These are phyloP conservation scores for Rosa hybrid DNA, from an alignment of 331 rosid species.

Conservation along the genomic window DNA sequence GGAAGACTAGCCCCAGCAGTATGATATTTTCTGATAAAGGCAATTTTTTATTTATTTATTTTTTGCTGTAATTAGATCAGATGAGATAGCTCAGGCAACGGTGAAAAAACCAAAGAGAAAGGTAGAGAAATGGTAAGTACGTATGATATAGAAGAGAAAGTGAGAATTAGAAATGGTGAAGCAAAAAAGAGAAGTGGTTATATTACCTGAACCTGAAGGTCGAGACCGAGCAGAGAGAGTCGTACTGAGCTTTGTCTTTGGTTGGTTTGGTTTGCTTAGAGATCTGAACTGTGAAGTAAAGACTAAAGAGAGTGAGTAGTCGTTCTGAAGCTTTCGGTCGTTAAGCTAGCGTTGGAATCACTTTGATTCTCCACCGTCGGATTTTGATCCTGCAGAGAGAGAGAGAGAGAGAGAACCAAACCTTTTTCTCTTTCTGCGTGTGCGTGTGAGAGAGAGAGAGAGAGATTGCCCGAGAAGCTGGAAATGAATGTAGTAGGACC, in stretches of 20 bases:
- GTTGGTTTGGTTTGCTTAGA: neutral
- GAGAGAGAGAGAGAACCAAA: neutral
- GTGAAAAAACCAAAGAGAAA: neutral
- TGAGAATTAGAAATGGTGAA: neutral
- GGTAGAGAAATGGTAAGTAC: neutral
- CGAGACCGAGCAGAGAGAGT: neutral
- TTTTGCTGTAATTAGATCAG: neutral
- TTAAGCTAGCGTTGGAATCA: conserved; percentile 29
- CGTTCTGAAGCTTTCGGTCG: neutral
- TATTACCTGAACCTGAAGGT: neutral
- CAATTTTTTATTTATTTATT: neutral
- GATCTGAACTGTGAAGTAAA: neutral
- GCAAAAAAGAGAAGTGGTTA: neutral
- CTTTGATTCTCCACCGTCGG: conserved; percentile 23
- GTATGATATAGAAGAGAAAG: neutral
- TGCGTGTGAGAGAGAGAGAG: neutral
- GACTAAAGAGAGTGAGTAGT: neutral
- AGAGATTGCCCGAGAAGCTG: conserved; percentile 8
- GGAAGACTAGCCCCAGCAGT: neutral
- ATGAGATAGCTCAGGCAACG: neutral
- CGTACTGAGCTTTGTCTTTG: neutral
- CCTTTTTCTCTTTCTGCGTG: neutral
- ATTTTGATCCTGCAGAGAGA: conserved; percentile 14
- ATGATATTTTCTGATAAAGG: neutral
- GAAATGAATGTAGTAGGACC: conserved; percentile 9